Conservation (phyloP, 148 eudicot genomes). For the Fagopyrum tataricum region DNA sequence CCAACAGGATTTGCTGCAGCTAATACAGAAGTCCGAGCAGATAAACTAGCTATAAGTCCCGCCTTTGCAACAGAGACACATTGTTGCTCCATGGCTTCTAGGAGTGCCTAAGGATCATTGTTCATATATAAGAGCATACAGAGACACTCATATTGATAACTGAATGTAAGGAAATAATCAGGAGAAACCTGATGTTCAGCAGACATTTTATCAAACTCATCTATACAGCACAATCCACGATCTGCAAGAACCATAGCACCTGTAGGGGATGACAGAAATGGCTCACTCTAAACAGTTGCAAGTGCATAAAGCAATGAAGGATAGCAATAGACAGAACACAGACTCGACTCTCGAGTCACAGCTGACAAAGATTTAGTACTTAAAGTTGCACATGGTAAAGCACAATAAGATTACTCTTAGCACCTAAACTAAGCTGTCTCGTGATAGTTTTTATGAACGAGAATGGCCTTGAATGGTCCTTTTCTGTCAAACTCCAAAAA, state of each 20-base stretch:
- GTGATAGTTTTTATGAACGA: not conserved
- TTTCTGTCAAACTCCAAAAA: not conserved
- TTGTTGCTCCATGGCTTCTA: slow-evolving; percentile 99
- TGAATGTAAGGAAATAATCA: not conserved
- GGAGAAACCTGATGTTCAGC: slow-evolving; percentile 88
- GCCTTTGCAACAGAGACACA: slow-evolving; percentile 99
- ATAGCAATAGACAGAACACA: not conserved
- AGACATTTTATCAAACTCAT: slow-evolving; percentile 99
- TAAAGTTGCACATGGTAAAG: not conserved
- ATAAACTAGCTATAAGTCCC: slow-evolving; percentile 93
- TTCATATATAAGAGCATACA: not conserved
- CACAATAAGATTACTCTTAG: not conserved
- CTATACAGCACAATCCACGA: slow-evolving; percentile 94
- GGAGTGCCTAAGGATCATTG: slow-evolving; percentile 46
- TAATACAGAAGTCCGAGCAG: slow-evolving; percentile 93
- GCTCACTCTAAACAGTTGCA: not conserved
- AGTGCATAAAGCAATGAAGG: not conserved
- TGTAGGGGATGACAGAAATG: slow-evolving; percentile 17
- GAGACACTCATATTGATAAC: not conserved
- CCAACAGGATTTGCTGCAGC: slow-evolving; percentile 99
- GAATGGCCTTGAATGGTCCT: not conserved
- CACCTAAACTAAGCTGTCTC: not conserved
- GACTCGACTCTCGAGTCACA: not conserved
- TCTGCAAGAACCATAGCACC: slow-evolving; percentile 99
- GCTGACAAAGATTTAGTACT: not conserved